Conservation (phyloP, 2,329 filamentous ascomycete species). For the Cordyceps tenuipes region DNA sequence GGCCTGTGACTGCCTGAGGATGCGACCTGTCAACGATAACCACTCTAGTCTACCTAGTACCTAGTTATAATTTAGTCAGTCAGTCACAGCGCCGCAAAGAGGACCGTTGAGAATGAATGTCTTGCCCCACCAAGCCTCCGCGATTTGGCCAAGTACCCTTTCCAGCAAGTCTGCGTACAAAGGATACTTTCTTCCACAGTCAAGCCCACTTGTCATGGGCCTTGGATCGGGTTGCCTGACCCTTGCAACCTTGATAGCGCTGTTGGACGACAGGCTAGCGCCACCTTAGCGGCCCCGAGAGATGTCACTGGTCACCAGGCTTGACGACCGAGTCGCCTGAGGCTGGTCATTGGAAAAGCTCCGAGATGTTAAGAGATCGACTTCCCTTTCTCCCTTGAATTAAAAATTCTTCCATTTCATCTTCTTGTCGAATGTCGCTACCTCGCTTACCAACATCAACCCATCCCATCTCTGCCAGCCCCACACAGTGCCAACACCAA, state of each 20-base stretch:
- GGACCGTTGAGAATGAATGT: background rate
- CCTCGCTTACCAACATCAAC: too few species aligned
- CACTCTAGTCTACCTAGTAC: too few species aligned
- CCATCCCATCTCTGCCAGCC: background rate
- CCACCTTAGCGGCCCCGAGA: too few species aligned
- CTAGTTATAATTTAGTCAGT: too few species aligned
- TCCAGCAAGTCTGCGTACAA: background rate
- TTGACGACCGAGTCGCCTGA: too few species aligned
- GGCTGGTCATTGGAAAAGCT: too few species aligned
- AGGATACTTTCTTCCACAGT: background rate
- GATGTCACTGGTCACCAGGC: too few species aligned
- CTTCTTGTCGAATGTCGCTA: too few species aligned
- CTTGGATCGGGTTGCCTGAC: background rate
- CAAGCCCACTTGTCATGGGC: background rate
- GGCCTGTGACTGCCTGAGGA: conserved; percentile 1
- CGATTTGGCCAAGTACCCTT: conserved; percentile 1
- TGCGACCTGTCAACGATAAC: background rate
- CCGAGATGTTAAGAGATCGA: too few species aligned
- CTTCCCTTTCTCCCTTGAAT: too few species aligned
- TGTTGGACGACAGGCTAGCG: background rate
- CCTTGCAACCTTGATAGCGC: background rate
- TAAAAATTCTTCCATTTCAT: too few species aligned
- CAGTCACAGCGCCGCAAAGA: background rate
- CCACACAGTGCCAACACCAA: background rate
- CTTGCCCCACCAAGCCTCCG: background rate